Base-by-base conservation (phyloP, 1,284 basidiomycete genomes). In the Bjerkandera adusta region DNA sequence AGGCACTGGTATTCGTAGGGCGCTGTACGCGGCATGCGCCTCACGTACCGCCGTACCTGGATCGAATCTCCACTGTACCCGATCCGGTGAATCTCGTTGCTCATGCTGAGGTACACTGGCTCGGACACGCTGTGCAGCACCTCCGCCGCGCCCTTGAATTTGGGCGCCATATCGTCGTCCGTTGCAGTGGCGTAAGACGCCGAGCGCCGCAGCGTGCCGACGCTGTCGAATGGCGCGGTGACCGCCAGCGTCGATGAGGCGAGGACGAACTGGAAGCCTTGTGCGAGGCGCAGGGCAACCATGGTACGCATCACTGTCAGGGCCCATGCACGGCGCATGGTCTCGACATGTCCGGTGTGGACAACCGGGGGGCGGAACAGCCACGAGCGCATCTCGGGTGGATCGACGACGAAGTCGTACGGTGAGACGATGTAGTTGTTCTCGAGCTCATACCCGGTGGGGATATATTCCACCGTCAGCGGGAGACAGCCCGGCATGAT, bases 251-350 rank as follows among this genome's bases (percentile, higher is more conserved):
- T 43, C 36, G 59, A 52, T 4, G 58, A 48, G 43, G 79, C 67
- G 24, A 87, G 72, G 35, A 97, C 85, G 60, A 98, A 92, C 64
- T 99, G 96, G 66, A 97, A 99, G n/a, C 96, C 95, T 64, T 98
- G 94, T 5, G 88, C 83, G 6, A 99, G 76, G 12, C 96, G 77
- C 45, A 97, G 86, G 3, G 90, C 92, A 1, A 91, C 89, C 90
- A 98, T 96, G 42, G 92, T 93, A 25, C 88, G 79, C 85, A 98
- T 90, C 21, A 97, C 89, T 0, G 83, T 85, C 34, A 94, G 70
- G 0, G 92, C 91, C 77, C 83, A 86, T 49, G 83, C 71, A 51
- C 77, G 72, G 11, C 85, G 76, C 30, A 76, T 61, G n/a, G 85
- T 73, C 47, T 85, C 83, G 8, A 72, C 41, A 30, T 33, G 55